phyloP scores from a whole-genome alignment of 352 stramenopile genomes.

The Phytopythium chamaehyphon region DNA sequence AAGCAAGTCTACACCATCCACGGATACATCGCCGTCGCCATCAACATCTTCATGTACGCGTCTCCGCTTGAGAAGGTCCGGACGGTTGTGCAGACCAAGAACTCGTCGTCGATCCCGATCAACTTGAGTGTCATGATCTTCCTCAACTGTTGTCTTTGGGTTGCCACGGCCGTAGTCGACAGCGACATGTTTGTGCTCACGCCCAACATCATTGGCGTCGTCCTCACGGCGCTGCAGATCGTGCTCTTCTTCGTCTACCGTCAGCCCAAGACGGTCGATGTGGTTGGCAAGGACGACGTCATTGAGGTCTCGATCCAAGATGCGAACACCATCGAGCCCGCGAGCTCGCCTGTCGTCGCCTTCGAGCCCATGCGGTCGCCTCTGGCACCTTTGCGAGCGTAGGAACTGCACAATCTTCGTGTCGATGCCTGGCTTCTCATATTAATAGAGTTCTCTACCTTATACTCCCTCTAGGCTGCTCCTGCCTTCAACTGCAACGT shows the following conservation, averaged over 20 bases:
- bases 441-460: no score
- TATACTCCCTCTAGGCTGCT: no score
- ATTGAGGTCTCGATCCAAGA: neutral
- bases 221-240: constrained; percentile 40
- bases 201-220: constrained; percentile 35
- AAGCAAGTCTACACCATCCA: constrained; percentile 14
- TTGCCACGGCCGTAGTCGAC: constrained; percentile 38
- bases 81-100: constrained; percentile 46
- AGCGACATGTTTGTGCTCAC: constrained; percentile 42
- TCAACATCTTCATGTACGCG: constrained; percentile 49
- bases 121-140: constrained; percentile 38
- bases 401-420: neutral
- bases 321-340: neutral
- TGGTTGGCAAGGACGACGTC: neutral
- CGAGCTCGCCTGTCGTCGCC: neutral
- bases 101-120: constrained; percentile 49
- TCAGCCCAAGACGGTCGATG: constrained; percentile 1
- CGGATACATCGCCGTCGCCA: constrained; percentile 36
- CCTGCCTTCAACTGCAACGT: no score
- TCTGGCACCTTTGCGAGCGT: neutral
- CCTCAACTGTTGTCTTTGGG: constrained; percentile 58
- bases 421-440: no score
- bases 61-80: constrained; percentile 51
- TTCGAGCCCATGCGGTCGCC: constrained; percentile 2
- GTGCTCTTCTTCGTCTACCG: constrained; percentile 52